Evolutionary conservation across 345 rosid genomes (phyloP), one percentile per base, ranked within the genome.

Genomic region (Lagerstroemia speciosa): DNA sequence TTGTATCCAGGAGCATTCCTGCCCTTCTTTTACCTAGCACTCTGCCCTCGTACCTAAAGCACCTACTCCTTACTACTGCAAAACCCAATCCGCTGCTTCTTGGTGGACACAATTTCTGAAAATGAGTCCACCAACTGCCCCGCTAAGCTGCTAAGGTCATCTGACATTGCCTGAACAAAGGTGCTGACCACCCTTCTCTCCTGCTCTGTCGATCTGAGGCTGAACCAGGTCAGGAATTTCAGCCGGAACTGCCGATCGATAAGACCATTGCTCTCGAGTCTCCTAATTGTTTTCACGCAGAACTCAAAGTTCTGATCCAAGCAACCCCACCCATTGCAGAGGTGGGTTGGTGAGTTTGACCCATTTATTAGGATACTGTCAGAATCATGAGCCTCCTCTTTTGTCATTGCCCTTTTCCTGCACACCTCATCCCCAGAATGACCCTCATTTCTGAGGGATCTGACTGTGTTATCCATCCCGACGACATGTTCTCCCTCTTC

Each of bases 221-320:
- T 87, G 80, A 84, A 95, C 99, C 99, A 95, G 43, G 99, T 92
- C 65, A 95, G 75, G 81, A 95, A 81, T 75, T 84, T 95, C 74
- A 90, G 72, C 77, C 99, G 86, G 76, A 95, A 95, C 46, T 85
- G 88, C 78, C 78, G 88, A 62, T 83, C 75, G 3, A 95, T 87
- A 72, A 87, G 85, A 60, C 96, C 97, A 71, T 75, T 90, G 27
- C 96, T 78, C 81, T 95, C 99, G 63, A 95, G 83, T 86, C 85
- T 80, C 64, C 99, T 78, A 53, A 92, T 79, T 70, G 80, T 84
- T 85, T 90, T 92, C 73, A 90, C 96, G 40, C 97, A 87, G 69
- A 83, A 81, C 86, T 89, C 97, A 37, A 95, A 85, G 80, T 83
- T 87, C 69, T 89, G 92, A 31, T 90, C 97, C 78, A 88, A 77